phyloP scores from a whole-genome alignment of 768 basidiomycete genomes.

The Pisolithus marmoratus region DNA sequence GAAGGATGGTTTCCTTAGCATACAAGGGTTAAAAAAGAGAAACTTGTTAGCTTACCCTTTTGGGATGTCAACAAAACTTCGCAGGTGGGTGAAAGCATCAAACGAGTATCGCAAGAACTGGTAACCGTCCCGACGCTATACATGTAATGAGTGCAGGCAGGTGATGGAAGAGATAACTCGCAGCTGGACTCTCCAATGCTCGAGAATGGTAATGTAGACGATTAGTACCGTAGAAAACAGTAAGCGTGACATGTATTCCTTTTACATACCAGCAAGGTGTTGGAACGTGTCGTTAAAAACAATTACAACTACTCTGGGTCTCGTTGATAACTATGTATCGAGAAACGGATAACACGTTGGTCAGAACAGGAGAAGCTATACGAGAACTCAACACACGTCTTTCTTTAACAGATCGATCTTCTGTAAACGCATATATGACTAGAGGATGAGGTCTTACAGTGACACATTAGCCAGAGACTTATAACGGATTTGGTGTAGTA shows the following conservation, averaged over 20 bases:
- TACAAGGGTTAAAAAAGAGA: too few relatives aligned
- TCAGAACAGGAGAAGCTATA: background rate
- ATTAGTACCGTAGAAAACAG: background rate
- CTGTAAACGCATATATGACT: constrained; percentile 60
- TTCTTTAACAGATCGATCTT: constrained; percentile 35
- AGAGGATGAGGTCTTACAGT: constrained; percentile 48
- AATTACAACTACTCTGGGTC: constrained; percentile 53
- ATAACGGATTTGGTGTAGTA: constrained; percentile 6
- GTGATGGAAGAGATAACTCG: constrained; percentile 26
- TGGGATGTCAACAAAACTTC: too few relatives aligned
- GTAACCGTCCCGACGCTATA: constrained; percentile 51
- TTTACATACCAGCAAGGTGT: constrained; percentile 39
- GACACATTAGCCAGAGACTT: background rate
- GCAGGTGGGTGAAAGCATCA: too few relatives aligned
- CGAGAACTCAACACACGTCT: constrained; percentile 27
- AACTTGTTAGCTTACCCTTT: too few relatives aligned
- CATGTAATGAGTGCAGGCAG: constrained; percentile 1
- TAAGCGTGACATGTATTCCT: constrained; percentile 8
- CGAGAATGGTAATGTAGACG: constrained; percentile 39
- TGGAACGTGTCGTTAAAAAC: constrained; percentile 58
- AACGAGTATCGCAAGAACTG: constrained; percentile 50
- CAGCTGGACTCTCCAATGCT: constrained; percentile 63
- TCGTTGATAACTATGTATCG: constrained; percentile 40
- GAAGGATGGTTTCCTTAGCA: too few relatives aligned
- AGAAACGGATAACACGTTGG: background rate